These are phyloP conservation scores for Styphnolobium japonicum DNA, from an alignment of 306 rosid genomes.

Conservation along the genomic window DNA sequence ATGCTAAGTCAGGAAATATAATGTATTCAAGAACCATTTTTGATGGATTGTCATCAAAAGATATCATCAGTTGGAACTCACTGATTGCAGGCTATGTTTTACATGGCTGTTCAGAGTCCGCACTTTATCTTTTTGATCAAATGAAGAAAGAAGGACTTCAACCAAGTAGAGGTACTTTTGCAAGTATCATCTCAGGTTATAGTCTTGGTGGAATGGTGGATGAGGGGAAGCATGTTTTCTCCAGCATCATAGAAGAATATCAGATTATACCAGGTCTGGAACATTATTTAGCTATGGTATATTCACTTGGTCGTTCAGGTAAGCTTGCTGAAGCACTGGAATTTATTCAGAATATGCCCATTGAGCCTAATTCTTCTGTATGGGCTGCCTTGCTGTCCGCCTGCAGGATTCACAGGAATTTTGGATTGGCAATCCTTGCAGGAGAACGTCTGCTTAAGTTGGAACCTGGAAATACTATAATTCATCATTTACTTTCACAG, in stretches of 20 bases:
- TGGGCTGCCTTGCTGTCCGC: conserved; percentile 79
- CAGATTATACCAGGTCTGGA: conserved; percentile 63
- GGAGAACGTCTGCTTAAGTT: conserved; percentile 58
- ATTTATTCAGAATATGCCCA: conserved; percentile 72
- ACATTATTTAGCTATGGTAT: conserved; percentile 77
- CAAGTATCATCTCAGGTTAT: conserved; percentile 63
- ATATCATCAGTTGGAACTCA: conserved; percentile 86
- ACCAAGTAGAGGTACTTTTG: conserved; percentile 82
- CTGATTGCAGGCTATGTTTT: conserved; percentile 66
- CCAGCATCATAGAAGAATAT: conserved; percentile 56
- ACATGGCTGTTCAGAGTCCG: conserved; percentile 64
- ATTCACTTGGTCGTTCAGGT: conserved; percentile 82
- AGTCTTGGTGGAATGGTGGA: conserved; percentile 69
- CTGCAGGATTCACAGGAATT: conserved; percentile 67
- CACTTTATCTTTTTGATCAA: conserved; percentile 59
- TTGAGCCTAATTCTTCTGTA: conserved; percentile 62
- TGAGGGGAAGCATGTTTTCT: conserved; percentile 63
- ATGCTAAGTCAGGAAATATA: conserved; percentile 83
- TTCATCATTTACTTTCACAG: conserved; percentile 53
- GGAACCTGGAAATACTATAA: conserved; percentile 61
- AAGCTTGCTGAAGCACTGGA: conserved; percentile 71
- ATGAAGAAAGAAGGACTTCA: conserved; percentile 61
- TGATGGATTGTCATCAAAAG: conserved; percentile 63
- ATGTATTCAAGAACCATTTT: conserved; percentile 62
- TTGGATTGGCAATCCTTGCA: conserved; percentile 58